phyloP scores from a whole-genome alignment of 2,329 filamentous ascomycete genomes.

The Cladosporium sphaerospermum region DNA sequence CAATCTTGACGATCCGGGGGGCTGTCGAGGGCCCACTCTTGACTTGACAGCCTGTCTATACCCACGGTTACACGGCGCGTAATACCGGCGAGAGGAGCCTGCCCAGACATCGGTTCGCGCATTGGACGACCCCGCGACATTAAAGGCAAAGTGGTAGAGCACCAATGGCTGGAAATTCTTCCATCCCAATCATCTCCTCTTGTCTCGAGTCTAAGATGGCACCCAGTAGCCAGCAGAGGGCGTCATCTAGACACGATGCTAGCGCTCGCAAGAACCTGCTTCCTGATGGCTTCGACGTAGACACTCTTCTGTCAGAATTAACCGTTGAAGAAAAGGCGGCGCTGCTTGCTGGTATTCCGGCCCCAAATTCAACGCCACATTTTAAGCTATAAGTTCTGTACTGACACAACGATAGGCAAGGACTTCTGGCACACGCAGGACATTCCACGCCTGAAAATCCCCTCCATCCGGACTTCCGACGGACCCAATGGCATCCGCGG shows the following conservation, averaged over 20 bases:
- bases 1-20: no score
- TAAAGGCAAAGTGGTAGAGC: background rate
- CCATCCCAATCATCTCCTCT: background rate
- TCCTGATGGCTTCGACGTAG: constrained; percentile 24
- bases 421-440: constrained; percentile 66
- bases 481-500: constrained; percentile 66
- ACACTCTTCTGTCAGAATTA: constrained; percentile 25
- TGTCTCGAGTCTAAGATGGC: constrained; percentile 9
- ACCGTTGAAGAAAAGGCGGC: constrained; percentile 27
- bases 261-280: background rate
- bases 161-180: constrained; percentile 1
- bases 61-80: background rate
- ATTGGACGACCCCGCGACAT: background rate
- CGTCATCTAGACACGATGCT: no score
- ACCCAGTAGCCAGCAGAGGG: background rate
- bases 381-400: constrained; percentile 40
- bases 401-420: constrained; percentile 25
- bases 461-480: constrained; percentile 60
- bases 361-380: constrained; percentile 18
- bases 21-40: background rate
- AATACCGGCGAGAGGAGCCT: background rate
- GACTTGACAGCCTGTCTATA: background rate
- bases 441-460: constrained; percentile 55
- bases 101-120: background rate
- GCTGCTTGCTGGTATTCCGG: constrained; percentile 41